Evolutionary conservation across 1,139 yeast species (phyloP).

Genomic region (Saccharomycopsis phalli): DNA sequence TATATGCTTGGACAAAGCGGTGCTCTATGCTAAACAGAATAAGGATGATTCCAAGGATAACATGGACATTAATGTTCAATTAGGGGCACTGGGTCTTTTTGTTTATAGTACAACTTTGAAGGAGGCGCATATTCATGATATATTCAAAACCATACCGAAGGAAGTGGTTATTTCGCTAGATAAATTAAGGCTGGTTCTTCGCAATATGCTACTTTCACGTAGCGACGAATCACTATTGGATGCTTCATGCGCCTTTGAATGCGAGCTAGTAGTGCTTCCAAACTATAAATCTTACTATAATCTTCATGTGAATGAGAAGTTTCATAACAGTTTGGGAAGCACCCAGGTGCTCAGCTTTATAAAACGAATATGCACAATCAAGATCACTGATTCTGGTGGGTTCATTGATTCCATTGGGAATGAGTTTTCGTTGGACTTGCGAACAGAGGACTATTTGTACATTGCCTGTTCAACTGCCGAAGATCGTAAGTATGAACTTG

Average conservation of each 20-base stretch:
- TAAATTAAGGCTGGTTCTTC: conserved; percentile 2
- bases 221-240: neutral
- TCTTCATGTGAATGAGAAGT: conserved; percentile 2
- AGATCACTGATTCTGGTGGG: neutral
- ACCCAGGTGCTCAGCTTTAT: neutral
- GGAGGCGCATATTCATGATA: neutral
- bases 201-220: conserved; percentile 2
- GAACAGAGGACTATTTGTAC: conserved; percentile 6
- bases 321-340: neutral
- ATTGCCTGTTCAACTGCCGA: neutral
- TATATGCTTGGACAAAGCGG: conserved; percentile 1
- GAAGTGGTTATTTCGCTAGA: neutral
- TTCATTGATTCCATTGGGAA: neutral
- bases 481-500: neutral
- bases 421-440: neutral
- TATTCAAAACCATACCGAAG: conserved; percentile 2
- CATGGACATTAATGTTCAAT: conserved; percentile 7
- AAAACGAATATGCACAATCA: conserved; percentile 3
- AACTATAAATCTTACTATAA: neutral
- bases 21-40: conserved; percentile 3
- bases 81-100: conserved; percentile 8
- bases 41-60: neutral
- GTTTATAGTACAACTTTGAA: conserved; percentile 6
- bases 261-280: conserved; percentile 2
- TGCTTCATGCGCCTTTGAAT: neutral